Percentiles rank a stretch among this genome's conserved stretches.
phyloP scores from a whole-genome alignment of 2,329 filamentous ascomycete species.

The Fusarium euwallaceae region DNA sequence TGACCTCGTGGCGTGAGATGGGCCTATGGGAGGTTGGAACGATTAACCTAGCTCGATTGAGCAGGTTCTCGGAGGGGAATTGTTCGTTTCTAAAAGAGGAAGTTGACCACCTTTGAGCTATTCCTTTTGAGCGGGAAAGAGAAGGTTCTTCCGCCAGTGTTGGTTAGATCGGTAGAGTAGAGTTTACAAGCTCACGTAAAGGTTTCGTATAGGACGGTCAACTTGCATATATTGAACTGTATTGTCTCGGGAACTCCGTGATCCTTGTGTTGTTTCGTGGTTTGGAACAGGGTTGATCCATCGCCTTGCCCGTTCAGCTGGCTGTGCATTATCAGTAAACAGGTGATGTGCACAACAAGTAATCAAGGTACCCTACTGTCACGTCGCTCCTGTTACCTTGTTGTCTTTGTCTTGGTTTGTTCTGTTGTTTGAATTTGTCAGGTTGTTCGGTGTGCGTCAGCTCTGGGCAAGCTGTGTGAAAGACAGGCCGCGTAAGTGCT shows the following conservation, averaged over 20 bases:
- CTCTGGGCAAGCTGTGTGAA: neutral
- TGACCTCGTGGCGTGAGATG: slow-evolving; percentile 16
- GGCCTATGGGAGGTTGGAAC: neutral
- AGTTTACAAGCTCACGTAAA: neutral
- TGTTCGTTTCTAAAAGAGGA: neutral
- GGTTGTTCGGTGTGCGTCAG: neutral
- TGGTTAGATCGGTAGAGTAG: neutral
- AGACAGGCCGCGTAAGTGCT: neutral
- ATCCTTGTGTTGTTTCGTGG: neutral
- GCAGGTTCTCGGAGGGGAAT: neutral
- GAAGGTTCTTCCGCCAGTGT: neutral
- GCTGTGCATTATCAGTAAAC: neutral
- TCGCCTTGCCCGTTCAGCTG: neutral
- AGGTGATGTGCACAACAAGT: neutral
- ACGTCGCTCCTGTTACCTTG: neutral
- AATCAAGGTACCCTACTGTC: neutral
- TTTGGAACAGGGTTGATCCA: neutral
- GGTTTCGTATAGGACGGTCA: neutral
- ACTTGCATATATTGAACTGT: neutral
- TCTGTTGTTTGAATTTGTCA: neutral
- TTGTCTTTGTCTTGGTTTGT: neutral
- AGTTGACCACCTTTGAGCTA: neutral
- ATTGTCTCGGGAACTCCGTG: neutral
- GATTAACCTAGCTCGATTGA: neutral
- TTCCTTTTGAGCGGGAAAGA: neutral